Evolutionary conservation across 1,139 yeast genomes (phyloP), one percentile per base, ranked within the genome.

Genomic region (Sugiyamaella sp.): DNA sequence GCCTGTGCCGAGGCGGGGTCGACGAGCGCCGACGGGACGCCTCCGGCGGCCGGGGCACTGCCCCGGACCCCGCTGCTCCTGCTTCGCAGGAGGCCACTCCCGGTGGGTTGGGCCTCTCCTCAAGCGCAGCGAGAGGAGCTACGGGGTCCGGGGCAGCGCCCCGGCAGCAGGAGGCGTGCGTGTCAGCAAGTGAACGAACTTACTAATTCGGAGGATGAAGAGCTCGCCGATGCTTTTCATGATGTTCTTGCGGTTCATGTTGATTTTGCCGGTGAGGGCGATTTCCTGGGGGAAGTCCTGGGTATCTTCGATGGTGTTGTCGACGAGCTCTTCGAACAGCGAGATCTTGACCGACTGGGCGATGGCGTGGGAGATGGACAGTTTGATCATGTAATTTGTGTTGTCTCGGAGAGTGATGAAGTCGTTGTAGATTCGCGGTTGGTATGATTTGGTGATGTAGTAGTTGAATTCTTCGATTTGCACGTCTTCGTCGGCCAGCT

Each of bases 171-270:
- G 38, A 33, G 38, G 44, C 8, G 20, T 20, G n/a, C n/a, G n/a
- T n/a, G n/a, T n/a, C n/a, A n/a, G n/a, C n/a, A n/a, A n/a, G n/a
- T n/a, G n/a, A n/a, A n/a, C n/a, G 8, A 8, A 43, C 46, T 57
- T 66, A 69, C 87, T 89, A 56, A 93, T 93, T 57, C 99, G 76
- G 60, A 93, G 75, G 56, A 93, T 93, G 70, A 93, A 93, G 59
- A 93, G 78, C 69, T 93, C 98, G 16, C 99, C 99, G 56, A 93
- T 93, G 53, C 95, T 86, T 72, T 90, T 91, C 97, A 93, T 91
- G 54, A 91, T 91, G 63, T 90, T 96, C 64, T 87, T 95, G 63
- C 96, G 81, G 39, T 85, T 84, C 97, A 93, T 90, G 64, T 88
- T 88, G 57, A 93, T 96, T 70, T 90, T 91, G 66, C 98, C 98